Percentiles rank a stretch among this genome's conserved stretches.
These are phyloP conservation scores for Raphanus hybrid DNA, from an alignment of 441 rosid genomes.

Conservation along the genomic window DNA sequence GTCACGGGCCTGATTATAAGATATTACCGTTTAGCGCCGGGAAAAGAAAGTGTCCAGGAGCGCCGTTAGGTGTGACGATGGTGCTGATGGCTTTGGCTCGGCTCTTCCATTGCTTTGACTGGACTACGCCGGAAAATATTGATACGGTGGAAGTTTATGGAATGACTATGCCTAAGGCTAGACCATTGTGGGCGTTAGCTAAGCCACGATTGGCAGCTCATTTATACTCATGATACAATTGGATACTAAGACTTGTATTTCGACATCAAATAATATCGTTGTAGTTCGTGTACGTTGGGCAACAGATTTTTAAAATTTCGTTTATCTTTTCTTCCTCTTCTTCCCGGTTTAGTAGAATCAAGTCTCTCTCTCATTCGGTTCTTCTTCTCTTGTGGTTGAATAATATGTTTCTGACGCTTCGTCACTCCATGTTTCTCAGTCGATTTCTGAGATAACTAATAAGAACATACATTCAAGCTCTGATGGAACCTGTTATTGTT, in stretches of 20 bases:
- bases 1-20: slow-evolving; percentile 87
- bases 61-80: slow-evolving; percentile 85
- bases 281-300: not conserved
- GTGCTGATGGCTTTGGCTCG: slow-evolving; percentile 88
- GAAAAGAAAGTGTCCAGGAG: slow-evolving; percentile 91
- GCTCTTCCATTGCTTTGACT: slow-evolving; percentile 82
- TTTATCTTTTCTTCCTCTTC: not conserved
- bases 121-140: slow-evolving; percentile 63
- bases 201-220: slow-evolving; percentile 63
- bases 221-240: slow-evolving; percentile 46
- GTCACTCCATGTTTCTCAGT: slow-evolving; percentile 58
- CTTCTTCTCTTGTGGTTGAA: too few relatives aligned
- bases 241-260: not conserved
- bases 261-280: not conserved
- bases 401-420: too few relatives aligned
- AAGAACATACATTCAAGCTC: not conserved
- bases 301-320: not conserved
- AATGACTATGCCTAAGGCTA: slow-evolving; percentile 95
- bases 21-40: slow-evolving; percentile 91
- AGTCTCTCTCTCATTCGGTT: too few relatives aligned
- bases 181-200: slow-evolving; percentile 65
- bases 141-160: slow-evolving; percentile 79
- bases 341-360: slow-evolving; percentile 19
- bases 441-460: slow-evolving; percentile 34
- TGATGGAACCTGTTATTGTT: slow-evolving; percentile 11